Base-by-base conservation (phyloP, 2,329 filamentous ascomycete genomes). In the Colletotrichum sansevieriae region DNA sequence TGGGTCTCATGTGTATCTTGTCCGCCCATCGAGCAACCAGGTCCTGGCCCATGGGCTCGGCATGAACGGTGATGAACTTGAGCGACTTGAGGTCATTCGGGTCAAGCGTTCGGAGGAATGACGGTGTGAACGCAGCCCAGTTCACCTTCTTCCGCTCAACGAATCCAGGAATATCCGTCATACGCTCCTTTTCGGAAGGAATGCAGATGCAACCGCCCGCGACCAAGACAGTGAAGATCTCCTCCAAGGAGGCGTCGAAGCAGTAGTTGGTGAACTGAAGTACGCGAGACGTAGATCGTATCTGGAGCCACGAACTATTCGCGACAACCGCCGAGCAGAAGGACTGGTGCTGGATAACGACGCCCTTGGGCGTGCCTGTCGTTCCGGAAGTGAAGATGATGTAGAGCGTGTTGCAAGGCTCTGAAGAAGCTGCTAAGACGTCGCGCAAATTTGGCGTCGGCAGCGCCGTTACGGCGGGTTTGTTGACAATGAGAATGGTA, bases 41-140 rank as follows among this genome's bases (percentile, higher is more conserved):
- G 33, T 72, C 71, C 15, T 71, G 68, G 3, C 68, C 39, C 62
- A 76, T 72, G 20, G 73, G 70, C 51, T 77, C 76, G 1, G 75
- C 75, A 12, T 75, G 74, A 0, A 77, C 68, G 4, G 71, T 71
- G 15, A 85, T 72, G 0, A 80, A 83, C 29, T 76, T 74, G 1
- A 85, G 72, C 1, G 75, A 78, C 0, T 81, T 79, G 0, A 84
- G 73, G 0, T 72, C 70, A 0, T 73, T 70, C 0, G 82, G 78
- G n/a, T 79, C 75, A 4, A 84, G 76, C 29, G 79, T 81, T 3
- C 83, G 74, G 0, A 87, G 85, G 18, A 91, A 82, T 0, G 87
- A 82, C 2, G 88, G 86, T 0, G 89, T 90, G 69, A 89, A 82
- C 69, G 86, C 83, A 3, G 83, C 84, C 80, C 82, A 84, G 51